Evolutionary conservation across 176 grass and related monocot species (phyloP), one percentile per base, ranked within the genome.

Genomic region (Stipa capillata): DNA sequence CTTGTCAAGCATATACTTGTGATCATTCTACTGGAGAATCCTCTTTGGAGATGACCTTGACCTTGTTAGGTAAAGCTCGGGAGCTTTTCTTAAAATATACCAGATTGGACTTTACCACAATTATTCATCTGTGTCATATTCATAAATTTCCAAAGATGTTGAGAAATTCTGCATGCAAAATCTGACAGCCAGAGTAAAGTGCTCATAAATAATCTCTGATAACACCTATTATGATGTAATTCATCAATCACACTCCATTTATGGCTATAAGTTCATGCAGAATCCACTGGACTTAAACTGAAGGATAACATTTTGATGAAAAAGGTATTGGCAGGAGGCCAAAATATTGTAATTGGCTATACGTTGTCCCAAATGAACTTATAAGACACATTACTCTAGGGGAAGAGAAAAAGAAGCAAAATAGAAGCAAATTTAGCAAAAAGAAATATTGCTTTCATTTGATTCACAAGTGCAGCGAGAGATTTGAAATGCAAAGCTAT

Each of bases 81-180:
- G 36, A 27, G 27, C 25, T 69, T 69, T 10, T 69, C 4, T n/a
- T n/a, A n/a, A 72, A 49, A 70, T n/a, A n/a, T n/a, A n/a, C 47
- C 28, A 35, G 7, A 25, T 57, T 44, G 6, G 25, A 55, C 71
- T 64, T 34, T 62, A 34, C 24, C 17, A n/a, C n/a, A 24, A 8
- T 68, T 69, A 11, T 34, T 18, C 16, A 78, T 35, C 13, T 50
- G 39, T 41, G 28, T 16, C 25, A 35, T 23, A 29, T 50, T 7
- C 76, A 79, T 65, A 63, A 64, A 65, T 17, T 79, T n/a, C n/a
- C n/a, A 69, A 63, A 15, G n/a, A 79, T 50, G 20, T 65, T 73
- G 73, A 36, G 40, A 78, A 64, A 81, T 44, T 70, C 24, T 21
- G 52, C 37, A 18, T 68, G 18, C 51, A 18, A n/a, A 44, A 33